phyloP scores from a whole-genome alignment of 306 rosid species.

The Cotoneaster glaucophyllus region DNA sequence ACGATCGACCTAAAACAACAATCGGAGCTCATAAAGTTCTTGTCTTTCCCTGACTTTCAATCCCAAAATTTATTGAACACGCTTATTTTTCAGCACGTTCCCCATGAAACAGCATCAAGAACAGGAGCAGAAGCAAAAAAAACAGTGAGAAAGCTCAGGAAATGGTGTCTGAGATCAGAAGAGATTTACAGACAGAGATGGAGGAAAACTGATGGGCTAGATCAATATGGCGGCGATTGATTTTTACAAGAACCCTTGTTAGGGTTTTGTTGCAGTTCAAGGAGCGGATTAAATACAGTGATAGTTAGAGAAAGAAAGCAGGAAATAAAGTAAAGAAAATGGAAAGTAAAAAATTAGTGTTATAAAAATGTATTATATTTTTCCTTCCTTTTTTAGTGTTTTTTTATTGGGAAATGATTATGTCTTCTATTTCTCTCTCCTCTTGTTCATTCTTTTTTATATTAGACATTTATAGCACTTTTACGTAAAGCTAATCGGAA shows the following conservation, averaged over 20 bases:
- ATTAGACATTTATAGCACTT: too few relatives aligned
- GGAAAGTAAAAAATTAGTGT: background rate
- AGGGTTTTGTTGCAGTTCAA: constrained; percentile 69
- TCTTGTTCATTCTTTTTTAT: too few relatives aligned
- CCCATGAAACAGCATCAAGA: background rate
- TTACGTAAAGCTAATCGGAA: too few relatives aligned
- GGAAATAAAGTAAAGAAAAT: background rate
- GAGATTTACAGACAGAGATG: background rate
- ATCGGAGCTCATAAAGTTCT: background rate
- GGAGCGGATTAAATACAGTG: constrained; percentile 56
- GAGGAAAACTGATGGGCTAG: constrained; percentile 10
- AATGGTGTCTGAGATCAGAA: constrained; percentile 10
- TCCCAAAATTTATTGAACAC: constrained; percentile 14
- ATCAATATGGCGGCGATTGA: constrained; percentile 76
- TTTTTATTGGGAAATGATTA: background rate
- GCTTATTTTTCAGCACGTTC: constrained; percentile 7
- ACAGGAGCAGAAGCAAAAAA: background rate
- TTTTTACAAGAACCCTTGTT: constrained; percentile 68
- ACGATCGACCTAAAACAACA: constrained; percentile 18
- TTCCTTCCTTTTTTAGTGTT: background rate
- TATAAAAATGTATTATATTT: background rate
- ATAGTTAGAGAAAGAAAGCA: constrained; percentile 3
- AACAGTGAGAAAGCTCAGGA: constrained; percentile 11
- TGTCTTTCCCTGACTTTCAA: background rate
- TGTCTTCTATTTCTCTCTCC: too few relatives aligned